Base-by-base conservation (phyloP, 2,329 filamentous ascomycete genomes). In the Stagonosporopsis vannaccii region DNA sequence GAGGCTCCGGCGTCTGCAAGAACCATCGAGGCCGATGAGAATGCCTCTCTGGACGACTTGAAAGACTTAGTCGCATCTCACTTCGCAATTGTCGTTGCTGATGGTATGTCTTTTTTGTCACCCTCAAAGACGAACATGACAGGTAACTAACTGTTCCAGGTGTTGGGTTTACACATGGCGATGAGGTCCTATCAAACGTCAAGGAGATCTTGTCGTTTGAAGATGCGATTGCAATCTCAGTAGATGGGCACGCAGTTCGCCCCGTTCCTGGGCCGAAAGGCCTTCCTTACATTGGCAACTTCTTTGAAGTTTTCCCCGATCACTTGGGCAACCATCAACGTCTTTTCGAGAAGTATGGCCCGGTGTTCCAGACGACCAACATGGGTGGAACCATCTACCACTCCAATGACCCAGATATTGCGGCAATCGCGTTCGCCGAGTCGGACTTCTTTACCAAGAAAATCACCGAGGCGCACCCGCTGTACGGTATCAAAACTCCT, bases 201-300 rank as follows among this genome's bases (percentile, higher is more conserved):
- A 54, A 56, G 11, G 54, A 60, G 5, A 55, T 64, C n/a, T 5
- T 58, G 19, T 53, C 59, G 0, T 62, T 61, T 26, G 32, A 59
- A 19, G 57, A 49, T 23, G 53, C 71, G 6, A 61, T 74, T 26
- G 65, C 59, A 51, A 75, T 84, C 59, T 79, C 76, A 4, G 77
- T 85, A 15, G 82, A 84, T 53, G 81, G 82, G 20, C 76, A 81
- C 33, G 51, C 58, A 4, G 79, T 85, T 6, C 80, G 79, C 1
- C 74, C 80, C 2, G 59, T 66, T 2, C 71, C 68, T 2, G 78
- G 75, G 2, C 83, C 76, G 17, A 59, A 58, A 23, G 70, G 72
- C 8, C 65, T 77, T 6, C 76, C 76, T 0, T 67, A 72, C 32
- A 68, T 75, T 8, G 76, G 76, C 17, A 76, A 70, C 57, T 75